Evolutionary conservation across 495 filamentous ascomycete genomes (phyloP), one percentile per base, ranked within the genome.

Genomic region (Trichoderma gamsii): DNA sequence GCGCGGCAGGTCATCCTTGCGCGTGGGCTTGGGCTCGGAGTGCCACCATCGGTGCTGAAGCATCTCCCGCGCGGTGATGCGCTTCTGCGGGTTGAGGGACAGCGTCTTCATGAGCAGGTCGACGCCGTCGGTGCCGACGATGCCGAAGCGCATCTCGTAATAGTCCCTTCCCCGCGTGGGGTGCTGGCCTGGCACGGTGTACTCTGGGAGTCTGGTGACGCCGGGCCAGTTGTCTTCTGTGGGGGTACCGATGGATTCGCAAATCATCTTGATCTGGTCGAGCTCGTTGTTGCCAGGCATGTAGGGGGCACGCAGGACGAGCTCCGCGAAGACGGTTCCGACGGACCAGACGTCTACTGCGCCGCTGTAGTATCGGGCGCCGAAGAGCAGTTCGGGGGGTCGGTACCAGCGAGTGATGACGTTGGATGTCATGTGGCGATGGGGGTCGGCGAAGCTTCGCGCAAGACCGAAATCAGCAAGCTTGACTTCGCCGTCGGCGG

Each of bases 371-470:
- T 93, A 89, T 64, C 88, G 84, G 2, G 94, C 92, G 64, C 92
- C 91, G 74, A 90, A 97, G 41, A 98, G 86, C 44, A 99, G 85
- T 80, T 99, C 95, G 1, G 93, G 95, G 4, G 93, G 92, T 16
- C 95, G 85, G 79, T 99, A 98, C 93, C 94, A 99, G 25, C 92
- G 87, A 56, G 96, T 99, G 77, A 98, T 96, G 66, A 98, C 94
- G 72, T 94, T 92, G 72, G 88, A 86, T 15, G 93, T 97, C 96
- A 99, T 99, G 67, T 81, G 81, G 68, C 86, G 79, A 69, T 92
- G 91, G 0, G 96, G 96, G 76, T 99, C 95, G 2, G 91, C 87
- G 74, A 97, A 97, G 46, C 84, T 85, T 69, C 96, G 81, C 13
- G 95, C 95, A 35, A 98, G 85, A 82, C 95, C 95, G 75, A 99